phyloP scores from a whole-genome alignment of 1,284 basidiomycete species.

The Pseudozyma tsukubaensis region DNA sequence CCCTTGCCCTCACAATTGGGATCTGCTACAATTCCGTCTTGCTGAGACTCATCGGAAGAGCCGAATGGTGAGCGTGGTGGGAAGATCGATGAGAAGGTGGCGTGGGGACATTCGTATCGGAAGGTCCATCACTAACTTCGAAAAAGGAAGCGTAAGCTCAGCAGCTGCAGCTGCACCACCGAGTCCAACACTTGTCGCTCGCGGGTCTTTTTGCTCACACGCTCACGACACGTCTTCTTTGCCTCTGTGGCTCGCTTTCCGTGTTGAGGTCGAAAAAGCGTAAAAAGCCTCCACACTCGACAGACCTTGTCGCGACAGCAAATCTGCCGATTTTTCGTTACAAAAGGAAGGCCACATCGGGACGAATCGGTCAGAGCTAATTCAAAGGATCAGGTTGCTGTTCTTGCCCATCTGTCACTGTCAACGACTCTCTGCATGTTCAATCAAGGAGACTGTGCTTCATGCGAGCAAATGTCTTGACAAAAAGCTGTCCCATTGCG shows the following conservation, averaged over 20 bases:
- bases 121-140: slow-evolving; percentile 4
- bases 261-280: slow-evolving; percentile 8
- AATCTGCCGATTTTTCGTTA: no score
- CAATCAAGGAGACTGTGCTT: no score
- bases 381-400: no score
- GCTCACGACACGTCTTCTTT: slow-evolving; percentile 28
- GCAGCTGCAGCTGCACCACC: not conserved
- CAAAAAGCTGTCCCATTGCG: not conserved
- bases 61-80: slow-evolving; percentile 1
- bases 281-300: slow-evolving; percentile 21
- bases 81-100: not conserved
- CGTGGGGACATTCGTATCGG: slow-evolving; percentile 7
- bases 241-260: not conserved
- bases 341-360: no score
- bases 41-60: slow-evolving; percentile 12
- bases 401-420: no score
- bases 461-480: not conserved
- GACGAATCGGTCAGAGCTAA: no score
- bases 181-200: slow-evolving; percentile 26
- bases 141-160: not conserved
- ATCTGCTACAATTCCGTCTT: not conserved
- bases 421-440: no score
- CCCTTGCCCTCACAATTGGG: not conserved
- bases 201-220: slow-evolving; percentile 8
- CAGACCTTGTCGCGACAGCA: no score